Evolutionary conservation across 306 rosid species (phyloP), one percentile per base, ranked within the genome.

Genomic region (Aeschynomene evenia): DNA sequence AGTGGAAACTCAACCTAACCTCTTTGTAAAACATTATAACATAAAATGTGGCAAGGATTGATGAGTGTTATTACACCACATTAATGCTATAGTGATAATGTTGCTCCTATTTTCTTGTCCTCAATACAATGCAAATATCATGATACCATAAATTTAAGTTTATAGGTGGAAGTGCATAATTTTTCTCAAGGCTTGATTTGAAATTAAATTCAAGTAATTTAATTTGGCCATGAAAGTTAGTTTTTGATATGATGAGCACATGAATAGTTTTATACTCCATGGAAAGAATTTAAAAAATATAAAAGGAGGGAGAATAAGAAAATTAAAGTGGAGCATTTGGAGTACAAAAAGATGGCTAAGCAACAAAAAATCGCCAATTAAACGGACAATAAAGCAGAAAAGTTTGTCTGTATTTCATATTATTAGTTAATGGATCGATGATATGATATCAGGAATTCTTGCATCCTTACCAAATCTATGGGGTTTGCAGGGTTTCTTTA

Each of bases 391-490:
- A 73, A 52, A 63, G 37, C 74, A 48, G 19, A 68, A 48, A 49
- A 6, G 63, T 45, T 40, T 3, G 16, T 49, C 6, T 3, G 16
- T 49, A 6, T 61, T 54, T 80, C 13, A 12, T 51, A 57, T 43
- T 51, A 57, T 43, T 48, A 13, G 15, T 6, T 40, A 2, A 33
- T 74, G 72, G 39, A 33, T 70, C 37, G 20, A 49, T 54, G 67
- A 40, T 19, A 49, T 54, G 67, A 40, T 19, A 26, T 33, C 71
- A 39, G 48, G 63, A 75, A 69, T 51, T 55, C 60, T 56, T 29
- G 37, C 63, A 55, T 23, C 24, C 75, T 66, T 31, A 52, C 62
- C 49, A 74, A 77, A 80, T 77, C 80, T 68, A 22, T 54, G 66
- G 66, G 71, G 16, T 69, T 53, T 36, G 37, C 12, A 68, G 50